A percentile compares a stretch with the other conserved stretches of the same genome.
Conservation (phyloP, 768 basidiomycete genomes). For the Kwoniella dejecticola region DNA sequence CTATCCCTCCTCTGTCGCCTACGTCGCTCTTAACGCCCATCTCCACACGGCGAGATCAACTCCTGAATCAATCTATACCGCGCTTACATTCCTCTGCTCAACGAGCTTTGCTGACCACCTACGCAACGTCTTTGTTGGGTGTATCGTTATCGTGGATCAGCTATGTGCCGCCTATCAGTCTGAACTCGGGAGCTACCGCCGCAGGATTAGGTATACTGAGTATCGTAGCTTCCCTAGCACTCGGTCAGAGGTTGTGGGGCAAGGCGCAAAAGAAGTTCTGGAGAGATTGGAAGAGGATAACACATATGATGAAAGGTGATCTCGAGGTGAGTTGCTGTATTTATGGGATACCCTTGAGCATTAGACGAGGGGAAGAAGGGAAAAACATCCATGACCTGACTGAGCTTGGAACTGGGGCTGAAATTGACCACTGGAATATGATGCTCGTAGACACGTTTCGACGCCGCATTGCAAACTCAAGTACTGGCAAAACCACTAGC, state of each 20-base stretch:
- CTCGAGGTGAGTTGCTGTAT: conserved; percentile 34
- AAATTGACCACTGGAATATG: too few relatives aligned
- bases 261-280: conserved; percentile 47
- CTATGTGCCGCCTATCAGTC: conserved; percentile 36
- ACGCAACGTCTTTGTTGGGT: conserved; percentile 24
- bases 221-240: conserved; percentile 31
- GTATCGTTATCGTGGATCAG: conserved; percentile 38
- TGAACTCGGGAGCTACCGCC: conserved; percentile 32
- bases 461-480: conserved; percentile 22
- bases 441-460: conserved; percentile 24
- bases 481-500: conserved; percentile 39
- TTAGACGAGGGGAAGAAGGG: too few relatives aligned
- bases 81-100: conserved; percentile 41
- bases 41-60: conserved; percentile 35
- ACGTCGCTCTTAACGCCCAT: conserved; percentile 41
- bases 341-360: neutral
- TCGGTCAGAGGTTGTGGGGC: conserved; percentile 46
- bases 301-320: conserved; percentile 44
- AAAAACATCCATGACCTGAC: too few relatives aligned
- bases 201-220: conserved; percentile 37
- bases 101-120: conserved; percentile 29
- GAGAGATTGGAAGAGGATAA: conserved; percentile 49
- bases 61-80: conserved; percentile 31
- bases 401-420: too few relatives aligned
- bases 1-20: conserved; percentile 31